Evolutionary conservation across 2,329 filamentous ascomycete genomes (phyloP).

Genomic region (Orbilia javanica): DNA sequence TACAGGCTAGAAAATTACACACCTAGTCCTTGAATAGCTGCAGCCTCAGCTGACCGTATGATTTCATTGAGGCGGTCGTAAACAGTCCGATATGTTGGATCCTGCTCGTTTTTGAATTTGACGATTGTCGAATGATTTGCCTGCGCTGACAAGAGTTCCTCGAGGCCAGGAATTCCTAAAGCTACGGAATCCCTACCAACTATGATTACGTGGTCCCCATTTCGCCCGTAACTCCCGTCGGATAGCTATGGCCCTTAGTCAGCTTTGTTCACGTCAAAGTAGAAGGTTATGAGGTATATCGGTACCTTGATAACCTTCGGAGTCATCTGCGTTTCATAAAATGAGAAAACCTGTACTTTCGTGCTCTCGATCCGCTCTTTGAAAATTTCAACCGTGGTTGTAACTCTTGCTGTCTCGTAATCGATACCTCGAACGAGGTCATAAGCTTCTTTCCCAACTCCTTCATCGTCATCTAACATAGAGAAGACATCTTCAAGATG

Average conservation of each 20-base stretch:
- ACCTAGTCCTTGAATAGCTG: neutral
- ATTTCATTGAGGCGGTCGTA: neutral
- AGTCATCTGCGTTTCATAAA: conserved; percentile 40
- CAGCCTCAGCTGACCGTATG: neutral
- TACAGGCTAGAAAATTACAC: neutral
- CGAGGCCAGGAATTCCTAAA: conserved; percentile 5
- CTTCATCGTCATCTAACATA: neutral
- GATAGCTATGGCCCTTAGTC: neutral
- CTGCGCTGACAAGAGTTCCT: neutral
- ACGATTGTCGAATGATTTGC: conserved; percentile 43
- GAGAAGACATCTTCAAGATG: conserved; percentile 21
- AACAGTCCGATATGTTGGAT: conserved; percentile 29
- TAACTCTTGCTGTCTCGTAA: conserved; percentile 31
- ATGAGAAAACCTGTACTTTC: conserved; percentile 3
- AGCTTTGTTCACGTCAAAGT: neutral
- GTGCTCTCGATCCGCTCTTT: neutral
- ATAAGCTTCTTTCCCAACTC: conserved; percentile 7
- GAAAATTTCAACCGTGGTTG: neutral
- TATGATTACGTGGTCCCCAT: conserved; percentile 3
- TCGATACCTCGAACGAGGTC: neutral
- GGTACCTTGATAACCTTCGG: conserved; percentile 27
- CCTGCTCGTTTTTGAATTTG: conserved; percentile 11
- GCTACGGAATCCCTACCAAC: conserved; percentile 30
- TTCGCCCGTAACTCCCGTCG: neutral
- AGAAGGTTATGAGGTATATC: too few relatives aligned